Conservation (phyloP, 805 yeast species). For the Wickerhamomyces canadensis region DNA sequence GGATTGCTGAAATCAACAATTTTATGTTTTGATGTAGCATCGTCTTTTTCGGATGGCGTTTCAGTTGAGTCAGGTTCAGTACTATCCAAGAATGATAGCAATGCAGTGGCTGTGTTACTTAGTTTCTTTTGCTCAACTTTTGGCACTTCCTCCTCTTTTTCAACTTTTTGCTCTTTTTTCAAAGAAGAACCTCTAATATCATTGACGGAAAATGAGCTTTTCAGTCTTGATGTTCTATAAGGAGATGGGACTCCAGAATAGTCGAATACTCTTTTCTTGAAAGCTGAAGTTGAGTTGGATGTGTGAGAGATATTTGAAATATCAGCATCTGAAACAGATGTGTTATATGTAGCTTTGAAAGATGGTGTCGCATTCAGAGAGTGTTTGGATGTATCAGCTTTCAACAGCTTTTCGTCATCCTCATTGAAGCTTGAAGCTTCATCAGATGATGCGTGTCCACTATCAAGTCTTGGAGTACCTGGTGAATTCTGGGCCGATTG, state of each 20-base stretch:
- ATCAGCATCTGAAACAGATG: conserved; percentile 11
- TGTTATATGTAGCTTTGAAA: conserved; percentile 29
- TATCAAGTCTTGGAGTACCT: conserved; percentile 6
- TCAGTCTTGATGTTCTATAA: conserved; percentile 28
- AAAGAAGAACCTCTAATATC: conserved; percentile 1
- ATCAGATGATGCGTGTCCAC: conserved; percentile 5
- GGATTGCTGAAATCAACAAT: conserved; percentile 33
- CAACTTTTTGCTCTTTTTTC: conserved; percentile 1
- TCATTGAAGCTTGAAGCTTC: conserved; percentile 3
- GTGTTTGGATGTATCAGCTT: conserved; percentile 1
- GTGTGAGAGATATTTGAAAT: conserved; percentile 12
- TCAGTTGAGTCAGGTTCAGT: conserved; percentile 13
- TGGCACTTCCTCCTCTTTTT: conserved; percentile 1
- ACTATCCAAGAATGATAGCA: conserved; percentile 39
- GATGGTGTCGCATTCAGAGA: conserved; percentile 24
- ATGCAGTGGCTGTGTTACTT: conserved; percentile 45
- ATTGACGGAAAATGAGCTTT: conserved; percentile 10
- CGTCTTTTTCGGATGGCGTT: conserved; percentile 2
- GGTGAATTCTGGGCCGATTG: conserved; percentile 25
- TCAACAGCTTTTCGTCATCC: conserved; percentile 4
- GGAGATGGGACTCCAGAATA: conserved; percentile 34
- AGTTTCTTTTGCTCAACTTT: conserved; percentile 23
- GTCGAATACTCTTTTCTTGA: conserved; percentile 30
- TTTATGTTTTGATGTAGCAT: conserved; percentile 6
- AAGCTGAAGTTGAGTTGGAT: conserved; percentile 19